phyloP scores from a whole-genome alignment of 2,329 filamentous ascomycete genomes.

The Bipolaris zeicola region DNA sequence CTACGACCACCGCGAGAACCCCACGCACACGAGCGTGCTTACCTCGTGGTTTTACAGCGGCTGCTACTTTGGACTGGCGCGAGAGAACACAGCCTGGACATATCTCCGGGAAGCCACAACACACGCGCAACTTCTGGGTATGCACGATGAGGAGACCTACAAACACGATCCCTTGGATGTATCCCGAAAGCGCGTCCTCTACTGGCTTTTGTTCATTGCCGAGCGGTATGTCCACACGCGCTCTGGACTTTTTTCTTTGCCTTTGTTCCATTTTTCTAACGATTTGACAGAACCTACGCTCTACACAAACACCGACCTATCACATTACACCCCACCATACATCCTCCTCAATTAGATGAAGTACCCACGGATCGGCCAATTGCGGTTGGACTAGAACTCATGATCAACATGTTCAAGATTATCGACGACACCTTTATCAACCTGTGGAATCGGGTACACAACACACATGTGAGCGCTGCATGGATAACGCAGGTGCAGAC shows the following conservation, averaged over 20 bases:
- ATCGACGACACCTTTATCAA: conserved; percentile 68
- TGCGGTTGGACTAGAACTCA: conserved; percentile 63
- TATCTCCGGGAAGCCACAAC: conserved; percentile 67
- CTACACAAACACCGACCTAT: conserved; percentile 68
- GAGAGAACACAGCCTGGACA: conserved; percentile 66
- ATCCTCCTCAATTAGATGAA: conserved; percentile 57
- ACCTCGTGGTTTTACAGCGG: conserved; percentile 68
- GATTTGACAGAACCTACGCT: conserved; percentile 61
- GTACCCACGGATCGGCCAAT: conserved; percentile 61
- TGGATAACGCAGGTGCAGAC: conserved; percentile 57
- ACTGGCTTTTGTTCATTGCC: conserved; percentile 68
- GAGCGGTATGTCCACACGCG: conserved; percentile 55
- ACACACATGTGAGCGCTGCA: conserved; percentile 52
- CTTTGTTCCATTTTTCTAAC: conserved; percentile 7
- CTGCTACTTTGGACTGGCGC: conserved; percentile 66
- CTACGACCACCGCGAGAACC: conserved; percentile 63
- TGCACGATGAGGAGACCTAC: conserved; percentile 65
- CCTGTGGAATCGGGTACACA: conserved; percentile 65
- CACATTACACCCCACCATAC: conserved; percentile 64
- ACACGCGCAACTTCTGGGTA: conserved; percentile 62
- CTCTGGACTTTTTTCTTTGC: neutral
- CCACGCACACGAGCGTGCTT: conserved; percentile 62
- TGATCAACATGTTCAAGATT: conserved; percentile 66
- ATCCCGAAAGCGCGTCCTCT: conserved; percentile 61
- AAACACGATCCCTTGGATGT: conserved; percentile 57